phyloP scores from a whole-genome alignment of 768 basidiomycete species.

The Mycena maculata region DNA sequence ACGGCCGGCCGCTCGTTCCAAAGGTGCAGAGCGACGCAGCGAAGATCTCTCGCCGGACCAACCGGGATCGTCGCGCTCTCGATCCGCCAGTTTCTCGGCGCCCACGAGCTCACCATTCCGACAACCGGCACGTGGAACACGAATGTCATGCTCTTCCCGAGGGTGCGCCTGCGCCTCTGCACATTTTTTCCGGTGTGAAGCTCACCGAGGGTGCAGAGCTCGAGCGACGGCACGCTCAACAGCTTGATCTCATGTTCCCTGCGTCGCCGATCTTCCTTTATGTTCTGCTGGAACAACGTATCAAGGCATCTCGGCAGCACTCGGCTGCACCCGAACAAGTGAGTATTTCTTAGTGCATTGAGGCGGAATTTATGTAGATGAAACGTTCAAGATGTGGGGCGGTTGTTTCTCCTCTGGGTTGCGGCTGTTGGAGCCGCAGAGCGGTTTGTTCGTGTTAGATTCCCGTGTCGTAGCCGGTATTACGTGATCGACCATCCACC shows the following conservation, averaged over 20 bases:
- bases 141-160: constrained; percentile 68
- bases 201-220: constrained; percentile 55
- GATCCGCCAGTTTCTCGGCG: constrained; percentile 63
- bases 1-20: constrained; percentile 61
- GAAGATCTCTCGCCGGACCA: constrained; percentile 62
- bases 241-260: constrained; percentile 61
- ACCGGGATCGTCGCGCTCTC: constrained; percentile 65
- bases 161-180: constrained; percentile 50
- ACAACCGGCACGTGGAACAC: constrained; percentile 63
- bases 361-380: constrained; percentile 46
- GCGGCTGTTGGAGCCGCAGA: too few species aligned
- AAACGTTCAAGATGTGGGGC: constrained; percentile 73
- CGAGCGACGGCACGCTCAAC: constrained; percentile 56
- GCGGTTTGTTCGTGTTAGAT: too few species aligned
- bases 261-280: constrained; percentile 68
- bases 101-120: constrained; percentile 67
- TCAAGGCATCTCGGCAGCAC: constrained; percentile 73
- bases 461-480: too few species aligned
- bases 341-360: neutral
- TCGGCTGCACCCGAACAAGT: constrained; percentile 70
- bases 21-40: constrained; percentile 59
- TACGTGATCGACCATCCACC: too few species aligned
- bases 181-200: too few species aligned
- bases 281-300: constrained; percentile 64
- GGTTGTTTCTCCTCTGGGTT: neutral